Base-by-base conservation (phyloP, 2,329 filamentous ascomycete species). In the Zopfia rhizophila region DNA sequence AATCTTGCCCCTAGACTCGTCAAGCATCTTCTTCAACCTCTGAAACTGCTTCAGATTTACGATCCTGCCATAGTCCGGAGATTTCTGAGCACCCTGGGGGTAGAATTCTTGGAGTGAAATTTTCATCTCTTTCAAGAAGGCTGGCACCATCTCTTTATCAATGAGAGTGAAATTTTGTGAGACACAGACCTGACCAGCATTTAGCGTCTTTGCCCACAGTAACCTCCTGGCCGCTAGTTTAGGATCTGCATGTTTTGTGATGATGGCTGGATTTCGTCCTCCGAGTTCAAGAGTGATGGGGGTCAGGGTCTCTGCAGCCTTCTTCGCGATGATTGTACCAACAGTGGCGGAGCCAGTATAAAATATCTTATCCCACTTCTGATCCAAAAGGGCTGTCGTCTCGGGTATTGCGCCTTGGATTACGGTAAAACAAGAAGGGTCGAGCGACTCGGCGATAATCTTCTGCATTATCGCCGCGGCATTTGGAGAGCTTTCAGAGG, bases 291-390 rank as follows among this genome's bases (percentile, higher is more conserved):
- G 84, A 7, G 87, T 83, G 16, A 96, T 86, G 0, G 94, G 94
- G 0, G 94, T 97, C 51, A 80, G 68, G 0, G 78, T 80, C 64
- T 80, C 77, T 2, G 78, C 77, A 1, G 77, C 78, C 64, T 79
- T 79, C 71, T 79, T 78, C 11, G 78, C 75, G 46, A 80, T 77
- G 58, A 80, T 80, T 16, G 65, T 78, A 35, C 90, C 94, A 13
- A 97, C 91, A 19, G 69, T 76, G 39, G 82, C 81, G 62, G 85
- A 87, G 42, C 94, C 94, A 1, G 94, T 99, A 77, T 96, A 99
- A 78, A 94, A 92, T 65, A 99, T 95, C 82, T 97, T 97, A 76
- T 95, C 92, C 88, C 92, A 99, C 72, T 93, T 93, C 76, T 91
- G 84, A 46, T 93, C 85, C 23, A 99, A 82, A 31, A 97, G 76